Evolutionary conservation across 371 early-diverging fungal genomes (phyloP), one percentile per base, ranked within the genome.

Genomic region (Massospora cicadina): DNA sequence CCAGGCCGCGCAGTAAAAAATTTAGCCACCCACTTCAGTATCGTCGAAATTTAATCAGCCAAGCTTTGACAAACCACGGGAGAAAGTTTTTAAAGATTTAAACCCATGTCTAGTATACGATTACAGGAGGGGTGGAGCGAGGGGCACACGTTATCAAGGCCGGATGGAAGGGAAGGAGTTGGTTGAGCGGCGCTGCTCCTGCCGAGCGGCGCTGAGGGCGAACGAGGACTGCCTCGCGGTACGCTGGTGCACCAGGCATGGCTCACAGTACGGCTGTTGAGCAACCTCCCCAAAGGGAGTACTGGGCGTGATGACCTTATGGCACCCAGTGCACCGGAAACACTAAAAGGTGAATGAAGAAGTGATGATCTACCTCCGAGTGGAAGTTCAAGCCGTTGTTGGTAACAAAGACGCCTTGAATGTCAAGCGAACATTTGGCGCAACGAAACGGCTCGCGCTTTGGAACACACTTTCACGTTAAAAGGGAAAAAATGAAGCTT

Each of bases 331-430:
- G 57, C 67, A 65, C 27, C 32, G 43, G 54, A 67, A 67, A n/a
- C 65, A 65, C 67, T 64, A 53, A 21, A 27, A 17, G 29, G 1
- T 10, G 24, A n/a, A 30, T 54, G 32, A 29, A 31, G n/a, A 30
- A 1, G 27, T 1, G 3, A 24, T 56, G 17, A 29, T 13, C 10
- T 63, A 68, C 70, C 63, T 67, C 65, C 12, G 63, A 28, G 29
- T 68, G 68, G 64, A 68, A 70, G 56, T 68, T 70, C 17, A 23
- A 43, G 33, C 54, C 31, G 13, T 64, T 64, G 43, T 67, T 62
- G 5, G 33, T 56, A 26, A 67, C 63, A 27, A 58, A 67, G 24
- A 55, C 43, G 2, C 63, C 67, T 5, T 32, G 27, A 12, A 64
- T 67, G 53, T 25, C 27, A 27, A 59, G 29, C 2, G 27, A 25